Percentiles rank a stretch among this genome's conserved stretches.
Conservation (phyloP, 108 stramenopile genomes). For the Parmales sp. region DNA sequence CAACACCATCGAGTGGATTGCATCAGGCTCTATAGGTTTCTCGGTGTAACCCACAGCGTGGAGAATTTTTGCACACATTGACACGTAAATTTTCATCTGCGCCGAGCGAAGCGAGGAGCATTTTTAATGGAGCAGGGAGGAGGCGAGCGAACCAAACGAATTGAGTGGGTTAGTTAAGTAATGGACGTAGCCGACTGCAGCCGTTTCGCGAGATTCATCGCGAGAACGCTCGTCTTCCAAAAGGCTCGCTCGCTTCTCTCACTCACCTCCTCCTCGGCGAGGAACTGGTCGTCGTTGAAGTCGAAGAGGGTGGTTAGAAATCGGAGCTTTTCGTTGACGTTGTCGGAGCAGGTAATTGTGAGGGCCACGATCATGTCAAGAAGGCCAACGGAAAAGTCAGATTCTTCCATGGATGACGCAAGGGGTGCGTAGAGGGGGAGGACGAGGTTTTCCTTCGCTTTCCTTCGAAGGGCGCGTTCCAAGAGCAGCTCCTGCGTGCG, state of each 20-base stretch:
- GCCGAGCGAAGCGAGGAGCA: too few species aligned
- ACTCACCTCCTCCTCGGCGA: not conserved
- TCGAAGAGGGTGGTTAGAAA: slow-evolving; percentile 8
- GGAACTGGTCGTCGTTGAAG: slow-evolving; percentile 11
- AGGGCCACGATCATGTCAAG: slow-evolving; percentile 2
- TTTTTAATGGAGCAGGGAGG: too few species aligned
- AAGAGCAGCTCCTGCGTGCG: not conserved
- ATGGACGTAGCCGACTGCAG: too few species aligned
- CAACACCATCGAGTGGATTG: not conserved
- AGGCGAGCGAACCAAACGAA: too few species aligned
- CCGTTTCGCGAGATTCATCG: too few species aligned
- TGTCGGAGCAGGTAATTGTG: not conserved
- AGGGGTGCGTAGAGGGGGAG: slow-evolving; percentile 11
- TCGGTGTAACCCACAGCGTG: slow-evolving; percentile 12
- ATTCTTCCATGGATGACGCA: not conserved
- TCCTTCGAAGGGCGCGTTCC: not conserved
- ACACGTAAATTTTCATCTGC: not conserved
- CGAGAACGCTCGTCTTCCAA: too few species aligned
- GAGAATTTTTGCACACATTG: not conserved
- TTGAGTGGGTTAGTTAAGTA: too few species aligned
- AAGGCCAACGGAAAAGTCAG: not conserved
- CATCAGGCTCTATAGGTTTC: not conserved
- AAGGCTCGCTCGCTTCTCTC: too few species aligned
- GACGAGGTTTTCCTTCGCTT: not conserved
- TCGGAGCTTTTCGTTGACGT: slow-evolving; percentile 1